These are phyloP conservation scores for Colletotrichum nymphaeae DNA, from an alignment of 2,329 filamentous ascomycete genomes.

Conservation along the genomic window DNA sequence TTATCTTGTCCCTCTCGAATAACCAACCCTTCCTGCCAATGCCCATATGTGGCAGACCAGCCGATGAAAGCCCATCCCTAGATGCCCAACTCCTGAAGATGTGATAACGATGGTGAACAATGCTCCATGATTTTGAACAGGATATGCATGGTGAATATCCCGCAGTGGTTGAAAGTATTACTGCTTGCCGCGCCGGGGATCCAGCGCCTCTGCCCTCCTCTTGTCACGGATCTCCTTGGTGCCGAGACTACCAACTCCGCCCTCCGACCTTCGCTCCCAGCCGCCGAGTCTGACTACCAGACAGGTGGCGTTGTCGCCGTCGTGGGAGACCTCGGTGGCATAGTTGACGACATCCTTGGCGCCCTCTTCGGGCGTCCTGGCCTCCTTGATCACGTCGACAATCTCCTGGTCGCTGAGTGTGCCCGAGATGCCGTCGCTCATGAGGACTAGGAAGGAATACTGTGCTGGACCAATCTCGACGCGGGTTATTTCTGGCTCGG, in stretches of 20 bases:
- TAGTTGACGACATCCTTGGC: slow-evolving; percentile 84
- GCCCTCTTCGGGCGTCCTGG: slow-evolving; percentile 88
- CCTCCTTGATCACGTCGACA: slow-evolving; percentile 95
- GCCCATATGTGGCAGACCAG: not conserved
- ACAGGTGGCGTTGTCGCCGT: slow-evolving; percentile 77
- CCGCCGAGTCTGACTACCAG: slow-evolving; percentile 75
- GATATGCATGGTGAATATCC: not conserved
- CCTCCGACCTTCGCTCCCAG: slow-evolving; percentile 81
- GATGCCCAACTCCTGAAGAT: not conserved
- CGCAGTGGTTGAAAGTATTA: slow-evolving; percentile 39
- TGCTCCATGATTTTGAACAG: not conserved
- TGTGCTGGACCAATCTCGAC: slow-evolving; percentile 85
- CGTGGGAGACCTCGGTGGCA: slow-evolving; percentile 82
- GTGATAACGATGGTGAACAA: not conserved
- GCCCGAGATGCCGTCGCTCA: slow-evolving; percentile 90
- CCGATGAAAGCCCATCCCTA: not conserved
- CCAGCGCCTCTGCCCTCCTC: slow-evolving; percentile 81
- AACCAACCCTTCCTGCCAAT: not conserved
- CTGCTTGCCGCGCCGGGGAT: slow-evolving; percentile 78
- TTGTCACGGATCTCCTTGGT: slow-evolving; percentile 93
- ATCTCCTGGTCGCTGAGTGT: slow-evolving; percentile 93
- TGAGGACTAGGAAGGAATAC: slow-evolving; percentile 88
- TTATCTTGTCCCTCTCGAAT: not conserved
- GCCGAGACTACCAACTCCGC: slow-evolving; percentile 87
- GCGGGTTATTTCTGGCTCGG: slow-evolving; percentile 88